Evolutionary conservation across 2,329 filamentous ascomycete genomes (phyloP).

Genomic region (Ascosphaera pollenicola): DNA sequence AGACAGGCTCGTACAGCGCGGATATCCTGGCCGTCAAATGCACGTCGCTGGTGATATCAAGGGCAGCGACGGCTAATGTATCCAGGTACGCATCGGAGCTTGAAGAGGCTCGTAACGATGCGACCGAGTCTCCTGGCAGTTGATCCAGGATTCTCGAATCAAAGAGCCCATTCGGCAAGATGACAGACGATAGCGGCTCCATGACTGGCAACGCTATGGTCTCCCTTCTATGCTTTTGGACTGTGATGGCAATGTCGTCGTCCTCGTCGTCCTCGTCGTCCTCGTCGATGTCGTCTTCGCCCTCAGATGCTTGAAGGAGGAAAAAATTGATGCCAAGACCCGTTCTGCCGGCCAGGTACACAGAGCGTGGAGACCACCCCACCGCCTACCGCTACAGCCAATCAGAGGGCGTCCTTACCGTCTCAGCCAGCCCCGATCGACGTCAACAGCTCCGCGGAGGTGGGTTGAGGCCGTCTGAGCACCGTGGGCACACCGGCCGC

Average conservation of each 20-base stretch:
- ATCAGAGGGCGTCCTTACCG: no score
- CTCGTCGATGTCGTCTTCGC: not conserved
- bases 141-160: slow-evolving; percentile 30
- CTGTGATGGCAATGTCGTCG: not conserved
- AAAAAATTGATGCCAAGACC: not conserved
- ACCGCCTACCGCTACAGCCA: no score
- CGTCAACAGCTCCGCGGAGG: no score
- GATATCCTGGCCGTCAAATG: slow-evolving; percentile 45
- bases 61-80: slow-evolving; percentile 44
- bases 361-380: no score
- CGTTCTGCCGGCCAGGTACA: not conserved
- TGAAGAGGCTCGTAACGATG: slow-evolving; percentile 40
- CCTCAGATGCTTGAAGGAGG: no score
- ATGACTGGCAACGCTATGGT: not conserved
- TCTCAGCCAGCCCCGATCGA: no score
- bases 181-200: not conserved
- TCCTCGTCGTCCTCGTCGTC: not conserved
- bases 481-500: no score
- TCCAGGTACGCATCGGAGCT: slow-evolving; percentile 44
- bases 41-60: slow-evolving; percentile 35
- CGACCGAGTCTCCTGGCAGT: slow-evolving; percentile 47
- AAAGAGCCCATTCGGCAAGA: slow-evolving; percentile 6
- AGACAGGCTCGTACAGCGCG: slow-evolving; percentile 48
- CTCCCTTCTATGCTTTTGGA: not conserved
- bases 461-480: no score